phyloP scores from a whole-genome alignment of 257 asterid species.

The Scutellaria baicalensis region DNA sequence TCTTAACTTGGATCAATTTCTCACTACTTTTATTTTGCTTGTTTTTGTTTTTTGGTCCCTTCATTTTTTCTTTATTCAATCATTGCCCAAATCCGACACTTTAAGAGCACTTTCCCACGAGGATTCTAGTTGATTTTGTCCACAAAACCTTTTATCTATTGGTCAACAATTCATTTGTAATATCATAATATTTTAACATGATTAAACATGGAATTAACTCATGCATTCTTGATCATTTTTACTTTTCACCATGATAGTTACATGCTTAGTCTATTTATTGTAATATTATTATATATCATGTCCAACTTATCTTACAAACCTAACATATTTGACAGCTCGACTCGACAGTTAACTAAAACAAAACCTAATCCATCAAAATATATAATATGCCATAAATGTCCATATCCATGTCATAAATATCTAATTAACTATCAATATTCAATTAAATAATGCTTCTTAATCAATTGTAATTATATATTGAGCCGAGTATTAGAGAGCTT shows the following conservation, averaged over 20 bases:
- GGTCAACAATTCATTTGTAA: not conserved
- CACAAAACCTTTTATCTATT: not conserved
- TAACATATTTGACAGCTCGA: too few relatives aligned
- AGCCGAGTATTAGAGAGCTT: too few relatives aligned
- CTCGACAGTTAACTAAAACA: too few relatives aligned
- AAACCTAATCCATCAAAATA: too few relatives aligned
- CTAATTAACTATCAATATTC: too few relatives aligned
- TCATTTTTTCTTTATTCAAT: not conserved
- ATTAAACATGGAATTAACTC: not conserved
- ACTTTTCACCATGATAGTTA: not conserved
- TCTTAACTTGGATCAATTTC: not conserved
- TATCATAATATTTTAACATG: not conserved
- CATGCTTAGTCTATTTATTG: not conserved
- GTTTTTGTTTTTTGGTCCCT: conserved; percentile 14
- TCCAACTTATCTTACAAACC: too few relatives aligned
- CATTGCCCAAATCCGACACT: not conserved
- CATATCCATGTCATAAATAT: too few relatives aligned
- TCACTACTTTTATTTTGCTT: not conserved
- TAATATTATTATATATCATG: too few relatives aligned
- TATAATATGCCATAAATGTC: too few relatives aligned
- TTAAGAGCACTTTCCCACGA: not conserved
- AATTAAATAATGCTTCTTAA: too few relatives aligned
- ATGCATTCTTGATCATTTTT: not conserved
- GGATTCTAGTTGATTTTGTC: not conserved
- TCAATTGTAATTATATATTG: too few relatives aligned